These are phyloP conservation scores for Zangia roseola DNA, from an alignment of 768 basidiomycete species.

Conservation along the genomic window DNA sequence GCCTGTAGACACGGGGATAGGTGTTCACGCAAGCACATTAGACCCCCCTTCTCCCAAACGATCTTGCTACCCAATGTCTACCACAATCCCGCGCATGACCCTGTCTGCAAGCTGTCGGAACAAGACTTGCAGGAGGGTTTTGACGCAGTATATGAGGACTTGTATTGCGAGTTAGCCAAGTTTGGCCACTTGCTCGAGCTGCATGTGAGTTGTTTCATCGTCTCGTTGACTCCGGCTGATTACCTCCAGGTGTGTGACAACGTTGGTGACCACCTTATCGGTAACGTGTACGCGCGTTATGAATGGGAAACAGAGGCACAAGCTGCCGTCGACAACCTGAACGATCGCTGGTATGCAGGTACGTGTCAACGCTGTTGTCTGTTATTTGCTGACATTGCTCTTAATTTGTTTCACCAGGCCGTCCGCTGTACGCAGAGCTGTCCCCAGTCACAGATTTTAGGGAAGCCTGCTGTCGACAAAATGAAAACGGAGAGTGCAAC, in stretches of 20 bases:
- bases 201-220: slow-evolving; percentile 57
- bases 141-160: slow-evolving; percentile 91
- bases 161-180: slow-evolving; percentile 92
- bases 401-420: slow-evolving; percentile 49
- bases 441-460: slow-evolving; percentile 99
- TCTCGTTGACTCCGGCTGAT: neutral
- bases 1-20: slow-evolving; percentile 98
- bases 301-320: slow-evolving; percentile 99
- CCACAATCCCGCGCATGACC: slow-evolving; percentile 95
- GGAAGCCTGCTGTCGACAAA: slow-evolving; percentile 98
- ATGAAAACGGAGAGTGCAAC: slow-evolving; percentile 98
- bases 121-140: slow-evolving; percentile 90
- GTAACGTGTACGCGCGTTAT: slow-evolving; percentile 96
- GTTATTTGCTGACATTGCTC: slow-evolving; percentile 4
- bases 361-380: neutral
- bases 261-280: slow-evolving; percentile 97
- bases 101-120: slow-evolving; percentile 82
- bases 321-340: slow-evolving; percentile 86
- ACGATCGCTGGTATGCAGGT: slow-evolving; percentile 99
- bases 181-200: slow-evolving; percentile 95
- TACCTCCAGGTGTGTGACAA: slow-evolving; percentile 85
- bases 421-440: slow-evolving; percentile 94
- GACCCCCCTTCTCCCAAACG: slow-evolving; percentile 96
- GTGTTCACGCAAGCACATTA: slow-evolving; percentile 97
- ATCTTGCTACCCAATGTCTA: slow-evolving; percentile 96